These are phyloP conservation scores for Drosera spatulata DNA, from an alignment of 179 eudicot species.

Conservation along the genomic window DNA sequence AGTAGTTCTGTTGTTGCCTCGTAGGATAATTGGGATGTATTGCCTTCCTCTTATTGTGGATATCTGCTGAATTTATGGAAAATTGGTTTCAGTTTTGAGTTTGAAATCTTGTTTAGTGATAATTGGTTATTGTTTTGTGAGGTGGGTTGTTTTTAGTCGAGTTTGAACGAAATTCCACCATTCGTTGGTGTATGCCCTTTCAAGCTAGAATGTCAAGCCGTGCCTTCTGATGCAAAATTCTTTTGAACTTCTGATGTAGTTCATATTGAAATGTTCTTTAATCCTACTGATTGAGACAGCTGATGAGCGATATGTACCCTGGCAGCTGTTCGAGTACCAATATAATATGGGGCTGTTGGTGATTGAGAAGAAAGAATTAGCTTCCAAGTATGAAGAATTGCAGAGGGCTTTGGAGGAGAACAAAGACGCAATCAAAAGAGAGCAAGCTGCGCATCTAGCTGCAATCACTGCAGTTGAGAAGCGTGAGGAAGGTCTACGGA, in stretches of 20 bases:
- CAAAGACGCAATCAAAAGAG: slow-evolving; percentile 58
- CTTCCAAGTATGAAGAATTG: slow-evolving; percentile 45
- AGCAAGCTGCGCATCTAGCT: slow-evolving; percentile 65
- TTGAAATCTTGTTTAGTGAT: too few relatives aligned
- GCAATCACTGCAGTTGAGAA: slow-evolving; percentile 64
- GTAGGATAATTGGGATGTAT: too few relatives aligned
- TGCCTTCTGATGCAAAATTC: background rate
- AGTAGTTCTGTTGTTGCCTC: too few relatives aligned
- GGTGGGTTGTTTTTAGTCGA: too few relatives aligned
- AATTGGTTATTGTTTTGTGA: too few relatives aligned
- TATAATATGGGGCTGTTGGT: slow-evolving; percentile 85
- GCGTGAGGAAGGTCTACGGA: slow-evolving; percentile 66
- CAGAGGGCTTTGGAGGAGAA: slow-evolving; percentile 43
- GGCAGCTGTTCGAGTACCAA: slow-evolving; percentile 83
- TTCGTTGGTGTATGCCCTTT: background rate
- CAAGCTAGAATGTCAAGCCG: background rate
- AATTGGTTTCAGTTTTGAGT: too few relatives aligned
- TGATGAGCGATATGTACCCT: slow-evolving; percentile 2
- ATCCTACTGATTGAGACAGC: background rate
- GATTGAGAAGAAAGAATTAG: slow-evolving; percentile 81
- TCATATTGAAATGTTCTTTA: background rate
- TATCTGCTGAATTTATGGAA: too few relatives aligned
- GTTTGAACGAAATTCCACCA: background rate
- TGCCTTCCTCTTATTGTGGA: too few relatives aligned
- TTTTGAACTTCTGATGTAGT: background rate